Evolutionary conservation across 148 eudicot species (phyloP).

Genomic region (Amaranthus cruentus): DNA sequence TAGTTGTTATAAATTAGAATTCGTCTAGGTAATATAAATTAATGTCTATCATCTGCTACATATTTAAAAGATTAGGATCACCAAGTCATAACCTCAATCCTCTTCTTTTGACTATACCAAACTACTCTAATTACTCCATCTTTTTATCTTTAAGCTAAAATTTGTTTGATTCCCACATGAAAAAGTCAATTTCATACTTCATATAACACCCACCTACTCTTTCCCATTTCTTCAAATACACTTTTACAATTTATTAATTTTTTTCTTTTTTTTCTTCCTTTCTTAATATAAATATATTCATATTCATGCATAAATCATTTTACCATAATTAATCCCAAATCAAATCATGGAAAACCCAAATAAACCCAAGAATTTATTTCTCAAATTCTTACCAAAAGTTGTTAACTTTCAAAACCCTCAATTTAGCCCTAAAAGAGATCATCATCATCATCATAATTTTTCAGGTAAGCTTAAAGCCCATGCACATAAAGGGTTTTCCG

Average conservation of each 20-base stretch:
- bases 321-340: background rate
- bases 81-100: slow-evolving; percentile 1
- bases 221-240: background rate
- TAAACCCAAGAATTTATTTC: slow-evolving; percentile 43
- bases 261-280: background rate
- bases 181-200: slow-evolving; percentile 12
- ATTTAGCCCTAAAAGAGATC: slow-evolving; percentile 52
- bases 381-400: slow-evolving; percentile 55
- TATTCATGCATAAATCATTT: background rate
- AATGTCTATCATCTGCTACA: no score
- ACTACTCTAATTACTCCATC: background rate
- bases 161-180: background rate
- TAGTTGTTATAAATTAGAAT: no score
- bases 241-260: background rate
- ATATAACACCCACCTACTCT: slow-evolving; percentile 2
- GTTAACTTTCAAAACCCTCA: slow-evolving; percentile 51
- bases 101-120: background rate
- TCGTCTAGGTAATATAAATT: no score
- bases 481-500: slow-evolving; percentile 44
- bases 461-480: slow-evolving; percentile 28
- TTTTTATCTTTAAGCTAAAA: background rate
- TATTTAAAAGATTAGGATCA: background rate
- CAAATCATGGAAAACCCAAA: slow-evolving; percentile 23
- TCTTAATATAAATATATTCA: background rate
- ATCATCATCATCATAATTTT: slow-evolving; percentile 16